phyloP scores from a whole-genome alignment of 2,329 filamentous ascomycete genomes.

The Diaporthe vaccinii region DNA sequence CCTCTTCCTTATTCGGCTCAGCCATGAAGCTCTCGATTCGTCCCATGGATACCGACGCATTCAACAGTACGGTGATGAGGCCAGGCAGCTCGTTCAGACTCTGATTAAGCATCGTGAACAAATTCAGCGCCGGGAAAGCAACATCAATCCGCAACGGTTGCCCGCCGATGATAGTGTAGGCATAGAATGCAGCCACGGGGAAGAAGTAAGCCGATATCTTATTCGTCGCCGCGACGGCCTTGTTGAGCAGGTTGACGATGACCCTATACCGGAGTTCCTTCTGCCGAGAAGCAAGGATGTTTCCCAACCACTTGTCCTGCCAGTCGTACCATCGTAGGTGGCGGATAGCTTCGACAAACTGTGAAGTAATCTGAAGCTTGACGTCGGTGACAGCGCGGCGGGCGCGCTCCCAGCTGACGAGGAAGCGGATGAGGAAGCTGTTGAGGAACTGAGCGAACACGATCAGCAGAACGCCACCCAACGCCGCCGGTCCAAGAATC shows the following conservation, averaged over 20 bases:
- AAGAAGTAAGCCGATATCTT: constrained; percentile 80
- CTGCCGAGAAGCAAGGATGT: constrained; percentile 77
- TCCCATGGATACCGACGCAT: constrained; percentile 84
- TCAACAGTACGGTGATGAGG: constrained; percentile 81
- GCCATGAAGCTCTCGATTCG: constrained; percentile 89
- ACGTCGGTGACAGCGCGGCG: constrained; percentile 82
- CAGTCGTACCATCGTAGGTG: constrained; percentile 87
- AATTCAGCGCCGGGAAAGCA: constrained; percentile 86
- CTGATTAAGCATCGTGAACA: constrained; percentile 82
- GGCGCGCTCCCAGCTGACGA: constrained; percentile 77
- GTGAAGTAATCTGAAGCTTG: constrained; percentile 83
- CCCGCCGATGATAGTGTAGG: constrained; percentile 80
- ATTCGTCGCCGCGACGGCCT: constrained; percentile 77
- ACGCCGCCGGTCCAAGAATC: constrained; percentile 84
- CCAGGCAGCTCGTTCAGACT: constrained; percentile 82
- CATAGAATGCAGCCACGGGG: constrained; percentile 84
- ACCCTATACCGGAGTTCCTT: constrained; percentile 77
- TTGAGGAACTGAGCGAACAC: constrained; percentile 79
- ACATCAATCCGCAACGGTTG: constrained; percentile 81
- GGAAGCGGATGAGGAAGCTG: constrained; percentile 72
- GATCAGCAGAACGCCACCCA: constrained; percentile 80
- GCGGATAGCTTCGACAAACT: constrained; percentile 89
- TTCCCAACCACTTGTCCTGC: constrained; percentile 80
- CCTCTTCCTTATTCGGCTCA: constrained; percentile 81
- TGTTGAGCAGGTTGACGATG: constrained; percentile 72